Conservation (phyloP, 1,284 basidiomycete species). For the Rhodofomes roseus region DNA sequence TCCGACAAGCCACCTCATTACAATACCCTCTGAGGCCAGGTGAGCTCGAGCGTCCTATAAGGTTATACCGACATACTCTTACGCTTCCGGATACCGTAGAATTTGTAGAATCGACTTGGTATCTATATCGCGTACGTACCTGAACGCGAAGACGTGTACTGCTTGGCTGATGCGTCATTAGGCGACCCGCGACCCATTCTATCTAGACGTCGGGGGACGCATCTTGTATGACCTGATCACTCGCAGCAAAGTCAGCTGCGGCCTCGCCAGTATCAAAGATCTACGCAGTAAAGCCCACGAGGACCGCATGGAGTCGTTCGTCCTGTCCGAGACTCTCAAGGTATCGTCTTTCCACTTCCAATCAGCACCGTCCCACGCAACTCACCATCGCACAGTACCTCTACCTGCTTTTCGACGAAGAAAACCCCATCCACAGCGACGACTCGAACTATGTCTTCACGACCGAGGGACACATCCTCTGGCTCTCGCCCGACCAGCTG, state of each 20-base stretch:
- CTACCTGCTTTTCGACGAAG: conserved; percentile 88
- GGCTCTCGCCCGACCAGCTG: conserved; percentile 51
- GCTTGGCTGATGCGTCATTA: conserved; percentile 28
- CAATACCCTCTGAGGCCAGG: conserved; percentile 85
- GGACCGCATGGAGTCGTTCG: conserved; percentile 93
- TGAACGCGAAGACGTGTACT: too few species aligned
- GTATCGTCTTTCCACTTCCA: conserved; percentile 35
- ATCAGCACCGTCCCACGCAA: not conserved
- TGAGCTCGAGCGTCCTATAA: conserved; percentile 21
- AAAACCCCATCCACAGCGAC: conserved; percentile 68
- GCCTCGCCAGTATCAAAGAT: conserved; percentile 79
- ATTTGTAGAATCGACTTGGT: conserved; percentile 93
- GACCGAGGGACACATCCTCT: conserved; percentile 90
- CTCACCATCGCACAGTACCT: conserved; percentile 59
- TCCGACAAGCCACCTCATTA: conserved; percentile 67
- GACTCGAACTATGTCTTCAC: conserved; percentile 85
- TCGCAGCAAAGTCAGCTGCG: conserved; percentile 80
- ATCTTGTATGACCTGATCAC: conserved; percentile 73
- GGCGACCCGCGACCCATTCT: conserved; percentile 90
- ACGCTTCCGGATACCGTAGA: conserved; percentile 44
- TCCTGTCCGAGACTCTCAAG: conserved; percentile 87
- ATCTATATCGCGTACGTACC: conserved; percentile 75
- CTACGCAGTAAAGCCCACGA: conserved; percentile 77
- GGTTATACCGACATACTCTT: not conserved
- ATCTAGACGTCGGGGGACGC: conserved; percentile 79